Evolutionary conservation across 352 stramenopile species (phyloP), one percentile per base, ranked within the genome.

Genomic region (Peronospora tabacina): DNA sequence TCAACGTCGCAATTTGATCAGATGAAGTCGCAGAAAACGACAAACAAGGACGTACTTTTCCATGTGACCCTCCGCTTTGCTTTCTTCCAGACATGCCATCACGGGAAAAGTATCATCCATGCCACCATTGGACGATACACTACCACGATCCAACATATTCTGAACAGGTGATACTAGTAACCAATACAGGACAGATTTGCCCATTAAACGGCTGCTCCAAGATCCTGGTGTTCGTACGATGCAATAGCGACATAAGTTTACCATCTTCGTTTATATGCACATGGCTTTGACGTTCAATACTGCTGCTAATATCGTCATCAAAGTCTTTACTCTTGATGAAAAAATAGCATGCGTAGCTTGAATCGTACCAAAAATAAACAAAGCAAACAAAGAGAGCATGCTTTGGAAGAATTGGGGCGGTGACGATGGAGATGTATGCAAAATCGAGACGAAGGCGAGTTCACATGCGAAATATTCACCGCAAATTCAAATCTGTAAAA

Each of bases 201-300:
- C 22, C 70, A 71, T 51, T 90, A 76, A 40, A 90, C 66, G 1
- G 79, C 76, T n/a, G 79, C 75, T n/a, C 76, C 79, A 49, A 87
- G 72, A 45, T 90, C 74, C 60, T 88, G 79, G 36, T 90, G 79
- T 4, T 74, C 57, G 35, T 88, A 88, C 20, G 44, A 62, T 0
- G 68, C 72, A 34, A 80, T 79, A 7, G 46, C 20, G 37, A 52
- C 46, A 42, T 59, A 52, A 7, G 20, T 26, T 46, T 52, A 6
- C 49, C 66, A 17, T 55, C 20, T 12, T 68, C 57, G 13, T 66
- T 60, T 26, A 63, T 34, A 39, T 61, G 16, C 32, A 49, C 44
- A 35, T 40, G 53, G 41, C 53, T 55, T 37, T 49, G 38, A 7
- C 30, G 10, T 10, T 33, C 37, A 28, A 47, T 41, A 20, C 34